Evolutionary conservation across 2,329 filamentous ascomycete species (phyloP), one percentile per base, ranked within the genome.

Genomic region (Pseudomassariella vexata): DNA sequence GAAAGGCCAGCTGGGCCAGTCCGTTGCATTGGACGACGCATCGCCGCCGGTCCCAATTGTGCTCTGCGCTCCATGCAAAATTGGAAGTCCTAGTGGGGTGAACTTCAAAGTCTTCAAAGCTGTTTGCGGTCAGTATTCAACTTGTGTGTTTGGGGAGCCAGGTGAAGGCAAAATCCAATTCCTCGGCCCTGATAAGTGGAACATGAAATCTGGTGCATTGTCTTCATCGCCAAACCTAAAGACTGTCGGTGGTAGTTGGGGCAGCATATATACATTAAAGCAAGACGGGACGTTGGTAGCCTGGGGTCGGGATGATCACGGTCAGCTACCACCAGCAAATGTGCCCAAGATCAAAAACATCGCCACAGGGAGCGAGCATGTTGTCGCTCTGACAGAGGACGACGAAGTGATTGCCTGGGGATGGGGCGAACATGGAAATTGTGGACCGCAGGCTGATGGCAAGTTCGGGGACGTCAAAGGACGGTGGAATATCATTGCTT

Each of bases 341-440:
- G 53, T 94, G 2, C 79, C 81, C 0, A 50, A 53, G 2, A 49
- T 88, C 4, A 59, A 62, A 8, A 64, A 66, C 16, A 71, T 96
- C n/a, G 83, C 85, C 3, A 75, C 84, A 27, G 92, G 92, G 0
- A 95, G 90, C 51, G 92, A 96, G 57, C 92, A 98, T 57, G 78
- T 76, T n/a, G 59, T 96, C 40, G 85, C 79, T 7, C 58, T 90
- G 17, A 78, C 83, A 0, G 61, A 60, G 8, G 65, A 71, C 14
- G 76, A 76, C 2, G 73, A 80, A 30, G 76, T 95, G 2, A 60
- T 94, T 29, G 76, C 85, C 2, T 96, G 90, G 87, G 92, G 92
- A 14, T 98, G 92, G 92, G 89, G 88, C 2, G 90, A 96, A 59
- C 92, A 98, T 60, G 92, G 92, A 2, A 98, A 98, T 55, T 98